phyloP scores from a whole-genome alignment of 257 asterid genomes.

The Solanum microdontum region DNA sequence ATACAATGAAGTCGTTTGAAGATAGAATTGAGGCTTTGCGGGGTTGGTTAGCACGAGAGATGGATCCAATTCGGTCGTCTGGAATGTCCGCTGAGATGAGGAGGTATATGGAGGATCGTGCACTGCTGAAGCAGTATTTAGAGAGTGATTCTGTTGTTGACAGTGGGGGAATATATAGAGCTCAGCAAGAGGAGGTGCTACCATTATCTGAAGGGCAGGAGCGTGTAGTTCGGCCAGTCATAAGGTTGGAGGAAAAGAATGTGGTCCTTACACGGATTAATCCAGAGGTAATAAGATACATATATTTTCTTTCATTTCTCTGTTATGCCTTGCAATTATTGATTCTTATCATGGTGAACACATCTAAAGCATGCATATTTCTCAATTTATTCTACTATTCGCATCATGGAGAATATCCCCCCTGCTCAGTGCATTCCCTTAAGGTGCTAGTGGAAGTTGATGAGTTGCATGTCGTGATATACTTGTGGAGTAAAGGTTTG shows the following conservation, averaged over 20 bases:
- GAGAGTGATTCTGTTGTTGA: constrained; percentile 75
- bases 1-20: constrained; percentile 96
- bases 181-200: constrained; percentile 75
- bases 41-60: constrained; percentile 67
- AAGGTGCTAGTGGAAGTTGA: neutral
- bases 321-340: neutral
- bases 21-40: constrained; percentile 74
- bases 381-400: neutral
- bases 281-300: constrained; percentile 71
- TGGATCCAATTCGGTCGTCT: constrained; percentile 59
- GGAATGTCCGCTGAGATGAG: constrained; percentile 93
- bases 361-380: neutral
- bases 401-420: neutral
- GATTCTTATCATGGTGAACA: neutral
- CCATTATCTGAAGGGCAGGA: constrained; percentile 50
- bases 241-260: constrained; percentile 78
- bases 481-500: neutral
- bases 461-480: neutral
- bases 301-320: constrained; percentile 1
- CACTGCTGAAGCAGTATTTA: constrained; percentile 79
- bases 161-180: constrained; percentile 53
- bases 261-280: constrained; percentile 88
- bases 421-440: neutral
- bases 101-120: constrained; percentile 80
- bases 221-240: constrained; percentile 72